Base-by-base conservation (phyloP, 2,329 filamentous ascomycete genomes). In the Sordariomycetes sp. region DNA sequence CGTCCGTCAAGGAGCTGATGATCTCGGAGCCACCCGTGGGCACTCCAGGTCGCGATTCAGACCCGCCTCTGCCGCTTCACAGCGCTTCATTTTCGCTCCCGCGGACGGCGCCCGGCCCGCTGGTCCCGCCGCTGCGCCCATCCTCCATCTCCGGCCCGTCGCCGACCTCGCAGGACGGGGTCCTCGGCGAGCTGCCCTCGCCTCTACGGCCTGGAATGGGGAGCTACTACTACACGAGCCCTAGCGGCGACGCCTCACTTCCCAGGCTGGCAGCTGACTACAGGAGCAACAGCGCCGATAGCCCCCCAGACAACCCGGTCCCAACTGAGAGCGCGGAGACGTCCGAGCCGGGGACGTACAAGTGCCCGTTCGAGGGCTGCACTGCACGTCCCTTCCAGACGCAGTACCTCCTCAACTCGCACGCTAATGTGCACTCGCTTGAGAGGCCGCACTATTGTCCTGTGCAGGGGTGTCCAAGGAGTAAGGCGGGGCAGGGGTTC, bases 381-480 rank as follows among this genome's bases (percentile, higher is more conserved):
- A 87, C 68, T 42, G 87, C 88, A 1, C 70, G 76, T 34, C 84
- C 89, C 0, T 94, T 94, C 62, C 86, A 89, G 64, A 94, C 89
- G 0, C 82, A 85, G 63, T 85, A 85, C 70, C 75, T 92, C 10
- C 73, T 92, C 24, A 92, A 90, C 67, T 92, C 88, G 0, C 89
- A 92, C 65, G 82, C 85, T 56, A 87, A 87, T 61, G 84, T 87
- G 3, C 84, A 87, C 68, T 86, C 83, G 1, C 81, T 79, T 2
- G 78, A 74, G 24, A 74, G 84, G 34, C 84, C 84, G 8, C 83
- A 87, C 64, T 86, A 85, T 61, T 87, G 84, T 61, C 75, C 79
- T 0, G 80, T 86, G 0, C 73, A 75, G 54, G 80, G 77, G 0
- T 87, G 84, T 63, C 73, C 81, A n/a, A 76, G 83, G 55, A 79